Conservation (phyloP, 1,284 basidiomycete genomes). For the Ganoderma multipileum region DNA sequence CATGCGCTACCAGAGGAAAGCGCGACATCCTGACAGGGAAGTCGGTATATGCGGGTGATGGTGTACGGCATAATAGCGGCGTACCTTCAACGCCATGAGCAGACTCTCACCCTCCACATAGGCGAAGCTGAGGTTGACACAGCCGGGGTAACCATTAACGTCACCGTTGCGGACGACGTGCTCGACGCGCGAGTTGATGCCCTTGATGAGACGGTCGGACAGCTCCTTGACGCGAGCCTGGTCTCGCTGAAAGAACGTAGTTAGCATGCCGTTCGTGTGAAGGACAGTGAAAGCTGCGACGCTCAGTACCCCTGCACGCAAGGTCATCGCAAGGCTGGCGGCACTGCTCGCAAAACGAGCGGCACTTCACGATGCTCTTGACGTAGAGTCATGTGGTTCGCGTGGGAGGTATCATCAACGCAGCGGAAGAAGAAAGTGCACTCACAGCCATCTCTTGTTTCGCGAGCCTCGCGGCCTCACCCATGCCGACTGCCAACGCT, state of each 20-base stretch:
- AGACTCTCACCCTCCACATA: conserved; percentile 99
- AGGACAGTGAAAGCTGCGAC: conserved; percentile 13
- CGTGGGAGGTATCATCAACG: conserved; percentile 61
- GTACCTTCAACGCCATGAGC: conserved; percentile 97
- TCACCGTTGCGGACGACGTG: conserved; percentile 97
- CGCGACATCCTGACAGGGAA: conserved; percentile 80
- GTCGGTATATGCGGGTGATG: neutral
- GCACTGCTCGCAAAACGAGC: conserved; percentile 21
- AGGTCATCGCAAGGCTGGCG: conserved; percentile 66
- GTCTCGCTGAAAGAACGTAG: conserved; percentile 67
- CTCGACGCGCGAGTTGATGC: conserved; percentile 86
- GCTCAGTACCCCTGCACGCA: conserved; percentile 92
- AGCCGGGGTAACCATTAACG: conserved; percentile 86
- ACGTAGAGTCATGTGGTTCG: conserved; percentile 21
- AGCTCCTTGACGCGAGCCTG: conserved; percentile 80
- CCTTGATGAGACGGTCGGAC: conserved; percentile 83
- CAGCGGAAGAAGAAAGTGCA: conserved; percentile 36
- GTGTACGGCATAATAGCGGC: conserved; percentile 34
- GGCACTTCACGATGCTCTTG: conserved; percentile 40
- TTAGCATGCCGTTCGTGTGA: neutral
- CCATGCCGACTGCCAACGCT: conserved; percentile 91
- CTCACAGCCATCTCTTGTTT: conserved; percentile 92
- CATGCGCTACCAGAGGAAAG: conserved; percentile 98
- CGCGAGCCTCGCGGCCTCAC: conserved; percentile 94
- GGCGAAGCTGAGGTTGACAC: conserved; percentile 95